Conservation (phyloP, 2,329 filamentous ascomycete genomes). For the Paramyrothecium roridum region DNA sequence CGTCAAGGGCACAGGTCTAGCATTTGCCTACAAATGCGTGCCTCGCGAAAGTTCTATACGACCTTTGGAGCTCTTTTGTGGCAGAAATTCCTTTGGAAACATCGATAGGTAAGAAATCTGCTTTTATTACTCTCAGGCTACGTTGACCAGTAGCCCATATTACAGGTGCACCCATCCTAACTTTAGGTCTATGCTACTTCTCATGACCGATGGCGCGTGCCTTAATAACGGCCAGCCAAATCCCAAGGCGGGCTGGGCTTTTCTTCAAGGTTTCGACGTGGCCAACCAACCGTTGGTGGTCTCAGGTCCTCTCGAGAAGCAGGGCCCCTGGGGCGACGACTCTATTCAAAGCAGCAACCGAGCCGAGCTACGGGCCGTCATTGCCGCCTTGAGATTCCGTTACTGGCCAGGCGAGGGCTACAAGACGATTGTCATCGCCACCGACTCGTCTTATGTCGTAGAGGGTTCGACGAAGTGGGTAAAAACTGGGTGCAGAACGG, state of each 20-base stretch:
- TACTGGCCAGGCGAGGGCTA: slow-evolving; percentile 40
- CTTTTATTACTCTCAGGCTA: not conserved
- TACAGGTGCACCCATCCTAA: not conserved
- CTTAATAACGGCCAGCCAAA: slow-evolving; percentile 22
- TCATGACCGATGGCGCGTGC: slow-evolving; percentile 29
- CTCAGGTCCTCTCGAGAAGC: slow-evolving; percentile 35
- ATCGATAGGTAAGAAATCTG: not conserved
- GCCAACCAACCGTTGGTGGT: slow-evolving; percentile 9
- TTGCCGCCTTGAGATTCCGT: slow-evolving; percentile 43
- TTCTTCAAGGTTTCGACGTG: slow-evolving; percentile 20
- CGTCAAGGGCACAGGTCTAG: not conserved
- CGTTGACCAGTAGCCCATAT: not conserved
- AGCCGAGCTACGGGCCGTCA: slow-evolving; percentile 52
- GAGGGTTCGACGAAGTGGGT: slow-evolving; percentile 39
- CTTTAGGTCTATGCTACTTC: not conserved
- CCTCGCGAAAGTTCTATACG: not conserved
- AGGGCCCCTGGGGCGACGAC: slow-evolving; percentile 35
- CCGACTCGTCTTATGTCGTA: slow-evolving; percentile 50
- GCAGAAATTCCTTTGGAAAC: not conserved
- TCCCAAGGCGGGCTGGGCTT: slow-evolving; percentile 36
- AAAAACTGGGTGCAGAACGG: slow-evolving; percentile 38
- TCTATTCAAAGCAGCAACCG: slow-evolving; percentile 41
- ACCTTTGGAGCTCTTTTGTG: not conserved
- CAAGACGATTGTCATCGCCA: slow-evolving; percentile 45
- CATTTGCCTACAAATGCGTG: not conserved